A percentile compares a stretch with the other conserved stretches of the same genome.
Evolutionary conservation across 1,284 basidiomycete genomes (phyloP).

Genomic region (Papiliotrema laurentii): DNA sequence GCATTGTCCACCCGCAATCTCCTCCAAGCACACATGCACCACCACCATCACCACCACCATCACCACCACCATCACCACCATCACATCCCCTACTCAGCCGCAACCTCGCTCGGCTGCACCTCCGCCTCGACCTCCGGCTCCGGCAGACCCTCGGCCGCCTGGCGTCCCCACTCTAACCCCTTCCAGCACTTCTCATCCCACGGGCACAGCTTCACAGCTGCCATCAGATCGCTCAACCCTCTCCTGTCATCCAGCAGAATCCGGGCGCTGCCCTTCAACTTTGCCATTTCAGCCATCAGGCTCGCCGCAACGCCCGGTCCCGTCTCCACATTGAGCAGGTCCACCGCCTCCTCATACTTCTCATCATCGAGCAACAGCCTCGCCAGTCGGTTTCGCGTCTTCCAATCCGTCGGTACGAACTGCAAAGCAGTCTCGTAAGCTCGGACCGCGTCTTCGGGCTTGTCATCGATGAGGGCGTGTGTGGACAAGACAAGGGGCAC

Average conservation of each 20-base stretch:
- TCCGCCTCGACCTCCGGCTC: neutral
- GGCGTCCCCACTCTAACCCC: constrained; percentile 34
- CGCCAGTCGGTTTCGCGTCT: constrained; percentile 19
- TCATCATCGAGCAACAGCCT: constrained; percentile 18
- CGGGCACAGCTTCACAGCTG: constrained; percentile 64
- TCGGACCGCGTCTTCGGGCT: constrained; percentile 34
- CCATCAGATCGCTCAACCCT: constrained; percentile 54
- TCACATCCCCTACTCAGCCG: neutral
- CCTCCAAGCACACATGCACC: too few species aligned
- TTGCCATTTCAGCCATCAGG: constrained; percentile 12
- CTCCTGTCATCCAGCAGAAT: constrained; percentile 26
- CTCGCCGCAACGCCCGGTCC: neutral
- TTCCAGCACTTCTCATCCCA: constrained; percentile 59
- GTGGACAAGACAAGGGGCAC: constrained; percentile 32
- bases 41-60: too few species aligned
- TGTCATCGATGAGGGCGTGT: constrained; percentile 22
- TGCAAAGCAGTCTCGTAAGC: constrained; percentile 13
- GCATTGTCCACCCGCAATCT: neutral
- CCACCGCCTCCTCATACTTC: constrained; percentile 29
- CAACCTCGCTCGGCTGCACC: neutral
- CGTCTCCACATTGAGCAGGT: constrained; percentile 18
- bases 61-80: too few species aligned
- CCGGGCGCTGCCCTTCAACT: constrained; percentile 29
- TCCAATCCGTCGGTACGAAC: constrained; percentile 4
- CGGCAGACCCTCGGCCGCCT: constrained; percentile 15